Conservation (phyloP, 2,329 filamentous ascomycete species). For the Fusarium newnesense region DNA sequence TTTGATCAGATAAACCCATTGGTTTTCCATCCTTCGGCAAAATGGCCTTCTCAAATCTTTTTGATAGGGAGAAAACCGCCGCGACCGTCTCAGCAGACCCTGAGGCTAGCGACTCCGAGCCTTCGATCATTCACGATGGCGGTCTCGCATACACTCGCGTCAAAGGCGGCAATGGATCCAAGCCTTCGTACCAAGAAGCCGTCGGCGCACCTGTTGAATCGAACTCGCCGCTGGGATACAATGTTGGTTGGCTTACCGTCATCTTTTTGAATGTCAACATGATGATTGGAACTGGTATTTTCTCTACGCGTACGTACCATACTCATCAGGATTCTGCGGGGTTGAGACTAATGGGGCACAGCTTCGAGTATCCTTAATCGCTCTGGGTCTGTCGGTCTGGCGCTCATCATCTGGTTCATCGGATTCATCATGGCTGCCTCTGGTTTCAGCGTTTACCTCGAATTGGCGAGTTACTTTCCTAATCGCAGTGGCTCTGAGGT, state of each 20-base stretch:
- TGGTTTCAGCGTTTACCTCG: slow-evolving; percentile 69
- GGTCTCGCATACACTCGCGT: slow-evolving; percentile 32
- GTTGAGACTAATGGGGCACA: neutral
- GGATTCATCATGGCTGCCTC: slow-evolving; percentile 68
- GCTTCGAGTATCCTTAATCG: slow-evolving; percentile 62
- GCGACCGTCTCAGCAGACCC: neutral
- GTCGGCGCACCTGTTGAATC: slow-evolving; percentile 70
- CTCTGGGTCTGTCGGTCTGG: slow-evolving; percentile 70
- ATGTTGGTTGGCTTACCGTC: slow-evolving; percentile 65
- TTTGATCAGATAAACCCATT: neutral
- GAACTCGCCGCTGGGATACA: slow-evolving; percentile 67
- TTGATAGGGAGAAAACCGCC: slow-evolving; percentile 14
- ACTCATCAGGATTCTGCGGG: fast-evolving
- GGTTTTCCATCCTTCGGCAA: neutral
- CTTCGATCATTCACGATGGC: slow-evolving; percentile 33
- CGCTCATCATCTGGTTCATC: slow-evolving; percentile 72
- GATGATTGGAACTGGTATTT: slow-evolving; percentile 73
- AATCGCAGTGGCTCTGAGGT: slow-evolving; percentile 74
- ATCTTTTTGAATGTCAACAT: slow-evolving; percentile 70
- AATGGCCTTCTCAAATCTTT: slow-evolving; percentile 23
- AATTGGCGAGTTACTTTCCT: slow-evolving; percentile 72
- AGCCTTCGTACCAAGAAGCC: slow-evolving; percentile 67
- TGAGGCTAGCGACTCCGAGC: slow-evolving; percentile 27
- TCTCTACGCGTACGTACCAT: slow-evolving; percentile 66
- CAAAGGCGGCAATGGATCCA: slow-evolving; percentile 59